phyloP scores from a whole-genome alignment of 495 filamentous ascomycete species.

The Annulohypoxylon nitens region DNA sequence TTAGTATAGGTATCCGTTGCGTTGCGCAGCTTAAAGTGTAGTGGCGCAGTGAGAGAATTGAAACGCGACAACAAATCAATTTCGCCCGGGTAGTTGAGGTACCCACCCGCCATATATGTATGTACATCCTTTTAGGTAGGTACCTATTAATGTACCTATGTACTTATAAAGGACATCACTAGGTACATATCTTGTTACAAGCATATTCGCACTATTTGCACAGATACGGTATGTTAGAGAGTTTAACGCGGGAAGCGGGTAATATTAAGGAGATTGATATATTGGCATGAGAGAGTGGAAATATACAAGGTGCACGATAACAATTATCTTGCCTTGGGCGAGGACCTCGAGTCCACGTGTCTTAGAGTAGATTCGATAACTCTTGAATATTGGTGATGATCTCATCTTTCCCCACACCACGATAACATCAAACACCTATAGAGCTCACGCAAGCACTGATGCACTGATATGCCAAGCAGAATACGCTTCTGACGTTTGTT shows the following conservation, averaged over 20 bases:
- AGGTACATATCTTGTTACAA: too few relatives aligned
- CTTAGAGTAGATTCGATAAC: neutral
- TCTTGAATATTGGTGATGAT: neutral
- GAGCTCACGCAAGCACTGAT: neutral
- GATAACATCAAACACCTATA: neutral
- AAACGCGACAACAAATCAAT: constrained; percentile 26
- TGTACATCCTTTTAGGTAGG: too few relatives aligned
- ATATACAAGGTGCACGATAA: neutral
- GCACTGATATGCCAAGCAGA: neutral
- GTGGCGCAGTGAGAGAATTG: constrained; percentile 13
- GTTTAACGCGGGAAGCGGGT: too few relatives aligned
- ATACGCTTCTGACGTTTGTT: neutral
- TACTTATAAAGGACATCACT: too few relatives aligned
- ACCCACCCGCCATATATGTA: too few relatives aligned
- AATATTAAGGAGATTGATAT: neutral
- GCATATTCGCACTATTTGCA: too few relatives aligned
- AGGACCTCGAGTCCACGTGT: neutral
- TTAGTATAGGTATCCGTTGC: neutral
- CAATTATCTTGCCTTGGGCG: neutral
- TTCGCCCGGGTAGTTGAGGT: neutral
- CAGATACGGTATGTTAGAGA: too few relatives aligned
- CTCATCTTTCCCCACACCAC: neutral
- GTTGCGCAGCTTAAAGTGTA: constrained; percentile 8
- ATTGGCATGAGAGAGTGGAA: neutral
- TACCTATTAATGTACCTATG: too few relatives aligned